Evolutionary conservation across 805 yeast genomes (phyloP).

Genomic region (Kluyveromyces lactis): DNA sequence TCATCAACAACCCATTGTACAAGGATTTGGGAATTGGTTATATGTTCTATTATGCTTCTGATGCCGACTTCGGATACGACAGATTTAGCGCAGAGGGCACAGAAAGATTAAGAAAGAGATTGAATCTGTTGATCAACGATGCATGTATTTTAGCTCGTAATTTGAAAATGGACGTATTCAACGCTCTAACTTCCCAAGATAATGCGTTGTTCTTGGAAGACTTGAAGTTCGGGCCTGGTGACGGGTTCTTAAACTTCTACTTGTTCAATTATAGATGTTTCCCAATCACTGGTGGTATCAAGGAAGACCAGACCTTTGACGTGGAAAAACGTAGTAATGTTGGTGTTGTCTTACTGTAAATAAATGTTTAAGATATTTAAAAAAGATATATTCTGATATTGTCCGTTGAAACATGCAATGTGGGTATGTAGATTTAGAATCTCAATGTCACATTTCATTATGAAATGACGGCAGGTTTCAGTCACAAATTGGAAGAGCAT

Average conservation of each 20-base stretch:
- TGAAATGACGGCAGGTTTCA: too few relatives aligned
- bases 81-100: conserved; percentile 35
- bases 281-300: conserved; percentile 76
- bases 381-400: background rate
- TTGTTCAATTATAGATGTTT: conserved; percentile 82
- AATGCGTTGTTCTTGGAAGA: conserved; percentile 75
- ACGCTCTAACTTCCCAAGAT: conserved; percentile 87
- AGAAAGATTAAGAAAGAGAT: conserved; percentile 44
- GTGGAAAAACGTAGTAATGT: conserved; percentile 62
- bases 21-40: conserved; percentile 77
- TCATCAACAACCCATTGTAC: conserved; percentile 56
- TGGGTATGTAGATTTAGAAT: too few relatives aligned
- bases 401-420: too few relatives aligned
- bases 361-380: background rate
- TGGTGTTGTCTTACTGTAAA: conserved; percentile 77
- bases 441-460: too few relatives aligned
- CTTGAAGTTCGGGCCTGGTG: conserved; percentile 87
- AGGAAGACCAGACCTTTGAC: conserved; percentile 44
- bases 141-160: conserved; percentile 66
- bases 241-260: conserved; percentile 85
- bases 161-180: conserved; percentile 78
- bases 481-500: too few relatives aligned
- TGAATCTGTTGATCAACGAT: conserved; percentile 56
- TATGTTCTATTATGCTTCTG: conserved; percentile 81
- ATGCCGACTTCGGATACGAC: conserved; percentile 39